Conservation (phyloP, 352 stramenopile genomes). For the Thraustochytrium sp. region DNA sequence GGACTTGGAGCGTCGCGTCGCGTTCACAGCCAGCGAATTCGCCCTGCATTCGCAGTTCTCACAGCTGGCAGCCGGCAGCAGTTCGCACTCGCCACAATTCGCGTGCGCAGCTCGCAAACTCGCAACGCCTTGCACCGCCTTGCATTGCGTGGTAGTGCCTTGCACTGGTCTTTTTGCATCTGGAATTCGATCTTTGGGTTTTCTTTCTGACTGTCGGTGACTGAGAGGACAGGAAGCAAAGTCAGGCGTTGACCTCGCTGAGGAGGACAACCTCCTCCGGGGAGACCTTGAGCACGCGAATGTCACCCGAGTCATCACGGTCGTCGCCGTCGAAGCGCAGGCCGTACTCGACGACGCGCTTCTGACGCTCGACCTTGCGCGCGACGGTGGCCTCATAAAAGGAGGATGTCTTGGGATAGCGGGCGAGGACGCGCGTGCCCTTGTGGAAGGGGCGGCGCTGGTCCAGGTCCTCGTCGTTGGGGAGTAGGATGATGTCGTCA, state of each 20-base stretch:
- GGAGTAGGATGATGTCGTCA: slow-evolving; percentile 24
- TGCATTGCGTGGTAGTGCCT: too few relatives aligned
- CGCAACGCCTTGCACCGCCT: too few relatives aligned
- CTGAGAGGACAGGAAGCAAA: not conserved
- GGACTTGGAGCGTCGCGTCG: too few relatives aligned
- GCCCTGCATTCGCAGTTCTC: too few relatives aligned
- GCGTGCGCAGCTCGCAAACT: too few relatives aligned
- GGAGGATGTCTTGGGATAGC: slow-evolving; percentile 16
- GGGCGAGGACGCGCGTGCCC: slow-evolving; percentile 13
- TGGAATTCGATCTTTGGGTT: too few relatives aligned
- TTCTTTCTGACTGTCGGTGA: too few relatives aligned
- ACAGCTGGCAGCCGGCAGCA: too few relatives aligned
- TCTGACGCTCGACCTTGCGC: not conserved
- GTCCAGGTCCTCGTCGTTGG: not conserved
- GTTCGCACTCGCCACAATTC: too few relatives aligned
- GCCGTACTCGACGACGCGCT: not conserved
- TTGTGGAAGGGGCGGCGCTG: not conserved
- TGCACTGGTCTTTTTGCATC: too few relatives aligned
- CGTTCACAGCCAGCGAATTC: too few relatives aligned
- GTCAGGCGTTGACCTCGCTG: not conserved
- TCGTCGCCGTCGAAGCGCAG: slow-evolving; percentile 37
- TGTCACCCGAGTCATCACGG: not conserved
- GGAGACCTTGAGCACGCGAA: slow-evolving; percentile 16
- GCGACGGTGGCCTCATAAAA: slow-evolving; percentile 31
- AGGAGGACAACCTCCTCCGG: slow-evolving; percentile 23